Evolutionary conservation across 352 stramenopile genomes (phyloP).

Genomic region (Thalassiosira livingstoniorum): DNA sequence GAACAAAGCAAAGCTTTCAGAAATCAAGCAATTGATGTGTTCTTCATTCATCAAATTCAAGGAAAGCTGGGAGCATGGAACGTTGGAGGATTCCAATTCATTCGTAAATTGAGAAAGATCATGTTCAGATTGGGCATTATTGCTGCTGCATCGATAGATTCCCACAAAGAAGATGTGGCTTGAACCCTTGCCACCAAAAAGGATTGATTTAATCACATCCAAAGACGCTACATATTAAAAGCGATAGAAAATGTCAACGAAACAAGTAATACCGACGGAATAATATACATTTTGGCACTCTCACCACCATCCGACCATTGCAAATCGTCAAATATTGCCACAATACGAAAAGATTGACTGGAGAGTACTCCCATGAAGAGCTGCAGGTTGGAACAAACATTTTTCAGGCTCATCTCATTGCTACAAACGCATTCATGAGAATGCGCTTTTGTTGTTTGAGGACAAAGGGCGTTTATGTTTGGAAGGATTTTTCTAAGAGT

Average conservation of each 20-base stretch:
- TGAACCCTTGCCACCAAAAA: neutral
- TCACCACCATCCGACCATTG: slow-evolving; percentile 9
- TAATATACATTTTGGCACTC: too few relatives aligned
- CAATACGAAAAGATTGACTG: slow-evolving; percentile 3
- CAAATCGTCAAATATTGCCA: slow-evolving; percentile 21
- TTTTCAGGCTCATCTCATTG: slow-evolving; percentile 29
- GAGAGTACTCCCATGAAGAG: slow-evolving; percentile 12
- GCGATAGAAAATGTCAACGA: too few relatives aligned
- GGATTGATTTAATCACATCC: neutral
- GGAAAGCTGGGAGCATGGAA: slow-evolving; percentile 24
- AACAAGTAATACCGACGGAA: too few relatives aligned
- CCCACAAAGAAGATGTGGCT: neutral
- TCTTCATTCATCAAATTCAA: slow-evolving; percentile 40
- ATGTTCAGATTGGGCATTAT: slow-evolving; percentile 39
- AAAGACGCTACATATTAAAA: neutral
- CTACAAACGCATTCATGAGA: slow-evolving; percentile 5
- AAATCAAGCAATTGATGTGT: slow-evolving; percentile 58
- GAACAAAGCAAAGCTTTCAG: slow-evolving; percentile 43
- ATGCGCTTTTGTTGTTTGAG: neutral
- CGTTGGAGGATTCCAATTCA: slow-evolving; percentile 15
- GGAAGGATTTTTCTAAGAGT: slow-evolving; percentile 30
- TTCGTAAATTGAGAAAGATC: slow-evolving; percentile 38
- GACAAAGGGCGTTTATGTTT: slow-evolving; percentile 22
- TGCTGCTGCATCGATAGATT: neutral
- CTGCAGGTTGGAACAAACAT: slow-evolving; percentile 36